phyloP scores from a whole-genome alignment of 129 eudicot species.

The Flaveria sonorensis region DNA sequence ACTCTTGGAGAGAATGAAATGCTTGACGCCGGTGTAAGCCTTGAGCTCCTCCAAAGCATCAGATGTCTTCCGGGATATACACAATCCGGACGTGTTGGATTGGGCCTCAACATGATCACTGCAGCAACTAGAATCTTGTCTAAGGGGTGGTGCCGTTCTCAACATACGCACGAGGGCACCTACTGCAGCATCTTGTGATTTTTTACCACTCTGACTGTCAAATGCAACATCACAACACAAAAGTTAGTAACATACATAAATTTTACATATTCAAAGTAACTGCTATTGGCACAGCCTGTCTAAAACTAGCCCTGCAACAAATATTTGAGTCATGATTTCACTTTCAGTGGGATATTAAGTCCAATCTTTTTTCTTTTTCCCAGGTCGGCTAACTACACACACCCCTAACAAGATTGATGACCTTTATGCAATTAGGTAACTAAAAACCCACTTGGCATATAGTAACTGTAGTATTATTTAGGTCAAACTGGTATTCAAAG shows the following conservation, averaged over 20 bases:
- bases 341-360: background rate
- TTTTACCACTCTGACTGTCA: conserved; percentile 61
- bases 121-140: conserved; percentile 68
- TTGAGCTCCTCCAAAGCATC: conserved; percentile 96
- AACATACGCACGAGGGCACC: conserved; percentile 96
- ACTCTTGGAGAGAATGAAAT: conserved; percentile 78
- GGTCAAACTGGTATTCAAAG: background rate
- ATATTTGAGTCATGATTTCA: background rate
- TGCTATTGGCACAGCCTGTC: conserved; percentile 6
- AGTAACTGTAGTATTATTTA: background rate
- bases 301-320: conserved; percentile 1
- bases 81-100: conserved; percentile 45
- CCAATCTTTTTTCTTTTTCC: background rate
- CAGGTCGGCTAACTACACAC: background rate
- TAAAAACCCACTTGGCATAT: background rate
- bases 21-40: conserved; percentile 73
- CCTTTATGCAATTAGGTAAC: background rate
- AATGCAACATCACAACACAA: conserved; percentile 23
- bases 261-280: background rate
- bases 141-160: conserved; percentile 90
- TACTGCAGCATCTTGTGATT: conserved; percentile 91
- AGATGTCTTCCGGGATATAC: conserved; percentile 66
- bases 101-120: conserved; percentile 44
- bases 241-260: conserved; percentile 25
- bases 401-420: background rate